Percentiles rank a stretch among this genome's conserved stretches.
These are phyloP conservation scores for Citrus reticulata DNA, from an alignment of 345 rosid species.

Conservation along the genomic window DNA sequence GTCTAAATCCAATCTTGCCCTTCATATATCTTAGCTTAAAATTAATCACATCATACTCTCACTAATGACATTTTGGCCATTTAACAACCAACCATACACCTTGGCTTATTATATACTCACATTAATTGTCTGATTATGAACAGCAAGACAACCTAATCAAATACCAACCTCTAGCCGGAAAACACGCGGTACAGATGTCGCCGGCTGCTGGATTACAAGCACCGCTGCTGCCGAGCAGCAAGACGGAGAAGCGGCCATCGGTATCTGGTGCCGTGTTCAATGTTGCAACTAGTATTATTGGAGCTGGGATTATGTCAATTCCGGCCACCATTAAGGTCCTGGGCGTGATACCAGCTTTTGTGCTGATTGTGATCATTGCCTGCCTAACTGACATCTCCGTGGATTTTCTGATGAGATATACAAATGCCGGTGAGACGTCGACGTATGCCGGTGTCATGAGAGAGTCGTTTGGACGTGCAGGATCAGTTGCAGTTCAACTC, in stretches of 20 bases:
- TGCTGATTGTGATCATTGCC: slow-evolving; percentile 48
- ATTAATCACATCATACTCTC: neutral
- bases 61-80: slow-evolving; percentile 21
- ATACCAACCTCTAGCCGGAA: neutral
- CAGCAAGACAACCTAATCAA: slow-evolving; percentile 19
- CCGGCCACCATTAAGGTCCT: slow-evolving; percentile 83
- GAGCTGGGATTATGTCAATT: slow-evolving; percentile 93
- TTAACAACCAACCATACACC: neutral
- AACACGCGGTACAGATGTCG: slow-evolving; percentile 32
- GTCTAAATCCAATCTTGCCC: slow-evolving; percentile 13
- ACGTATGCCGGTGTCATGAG: slow-evolving; percentile 83
- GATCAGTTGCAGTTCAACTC: slow-evolving; percentile 54
- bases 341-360: slow-evolving; percentile 74
- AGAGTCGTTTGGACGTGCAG: slow-evolving; percentile 71
- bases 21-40: neutral
- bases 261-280: slow-evolving; percentile 82
- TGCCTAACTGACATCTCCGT: slow-evolving; percentile 72
- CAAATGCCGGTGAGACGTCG: slow-evolving; percentile 50
- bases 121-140: slow-evolving; percentile 13
- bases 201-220: slow-evolving; percentile 31
- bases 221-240: slow-evolving; percentile 51
- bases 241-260: slow-evolving; percentile 35
- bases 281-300: slow-evolving; percentile 75
- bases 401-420: slow-evolving; percentile 63
- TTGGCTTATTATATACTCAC: neutral